Base-by-base conservation (phyloP, 495 filamentous ascomycete genomes). In the Aspergillus olivimuriae region DNA sequence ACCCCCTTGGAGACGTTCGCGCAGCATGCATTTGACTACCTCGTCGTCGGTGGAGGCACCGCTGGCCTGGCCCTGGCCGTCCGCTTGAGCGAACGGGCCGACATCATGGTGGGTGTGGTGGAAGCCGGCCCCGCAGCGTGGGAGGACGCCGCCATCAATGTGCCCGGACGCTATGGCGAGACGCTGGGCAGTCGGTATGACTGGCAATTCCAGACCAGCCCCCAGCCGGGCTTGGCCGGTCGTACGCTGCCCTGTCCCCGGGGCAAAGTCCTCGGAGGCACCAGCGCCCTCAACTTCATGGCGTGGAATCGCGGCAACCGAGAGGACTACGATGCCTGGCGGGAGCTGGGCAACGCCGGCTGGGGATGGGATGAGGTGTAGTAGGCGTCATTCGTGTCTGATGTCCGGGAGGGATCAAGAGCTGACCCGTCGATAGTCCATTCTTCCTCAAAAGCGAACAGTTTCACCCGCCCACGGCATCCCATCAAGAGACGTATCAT, bases 41-140 rank as follows among this genome's bases (percentile, higher is more conserved):
- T 69, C 2, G 58, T 72, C 19, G 49, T 58, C 17, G 63, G 66
- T 1, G 66, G 62, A 5, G 68, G 66, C 15, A 68, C 63, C 3
- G 52, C 63, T 1, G 64, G 68, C 1, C 48, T 69, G 9, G 57
- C 47, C 4, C 30, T 66, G 2, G 66, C 66, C 4, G 62, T 63
- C 26, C 65, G 78, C 7, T 61, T 81, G 7, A 67, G 64, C 22
- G 75, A 77, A 33, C 57, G 70, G 40, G 42, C 64, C 1, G 34
- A 59, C 20, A 44, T 72, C 41, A 54, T 44, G 4, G 66, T 76
- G 11, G 68, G 64, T 21, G 62, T 76, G 6, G 43, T 77, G 20
- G 70, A 76, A 52, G 73, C 72, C 24, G 74, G 74, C 12, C 51
- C 54, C 1, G 58, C 60, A 9, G 59, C 52, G 4, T 52, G 66